phyloP scores from a whole-genome alignment of 495 filamentous ascomycete species.

The Penicillium lividum region DNA sequence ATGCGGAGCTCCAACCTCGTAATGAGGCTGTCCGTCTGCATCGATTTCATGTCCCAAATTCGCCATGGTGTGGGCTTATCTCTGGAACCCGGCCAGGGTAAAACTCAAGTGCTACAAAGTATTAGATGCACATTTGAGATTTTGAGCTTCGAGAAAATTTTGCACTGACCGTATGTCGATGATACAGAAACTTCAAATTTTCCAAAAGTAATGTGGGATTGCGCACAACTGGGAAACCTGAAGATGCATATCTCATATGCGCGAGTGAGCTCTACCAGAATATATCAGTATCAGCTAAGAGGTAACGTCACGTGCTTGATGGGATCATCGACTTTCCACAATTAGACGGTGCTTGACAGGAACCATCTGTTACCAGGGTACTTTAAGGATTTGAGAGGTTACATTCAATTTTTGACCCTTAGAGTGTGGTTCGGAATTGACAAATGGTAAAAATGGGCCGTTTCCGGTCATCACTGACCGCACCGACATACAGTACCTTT shows the following conservation, averaged over 20 bases:
- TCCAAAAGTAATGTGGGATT: too few relatives aligned
- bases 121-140: background rate
- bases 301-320: constrained; percentile 1
- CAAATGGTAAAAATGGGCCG: too few relatives aligned
- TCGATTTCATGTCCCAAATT: background rate
- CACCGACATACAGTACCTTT: too few relatives aligned
- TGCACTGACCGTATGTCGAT: too few relatives aligned
- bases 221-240: too few relatives aligned
- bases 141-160: background rate
- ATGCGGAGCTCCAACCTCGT: background rate
- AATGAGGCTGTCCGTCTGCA: background rate
- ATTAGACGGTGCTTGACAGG: background rate
- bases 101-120: background rate
- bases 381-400: background rate
- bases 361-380: too few relatives aligned
- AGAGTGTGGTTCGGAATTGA: too few relatives aligned
- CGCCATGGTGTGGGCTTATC: background rate
- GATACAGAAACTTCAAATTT: too few relatives aligned
- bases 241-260: too few relatives aligned
- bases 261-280: too few relatives aligned
- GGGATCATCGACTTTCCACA: background rate
- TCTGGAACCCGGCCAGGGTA: background rate
- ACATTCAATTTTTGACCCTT: background rate
- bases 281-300: background rate
- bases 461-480: too few relatives aligned